Conservation (phyloP, 148 eudicot species). For the Diospyros lotus region DNA sequence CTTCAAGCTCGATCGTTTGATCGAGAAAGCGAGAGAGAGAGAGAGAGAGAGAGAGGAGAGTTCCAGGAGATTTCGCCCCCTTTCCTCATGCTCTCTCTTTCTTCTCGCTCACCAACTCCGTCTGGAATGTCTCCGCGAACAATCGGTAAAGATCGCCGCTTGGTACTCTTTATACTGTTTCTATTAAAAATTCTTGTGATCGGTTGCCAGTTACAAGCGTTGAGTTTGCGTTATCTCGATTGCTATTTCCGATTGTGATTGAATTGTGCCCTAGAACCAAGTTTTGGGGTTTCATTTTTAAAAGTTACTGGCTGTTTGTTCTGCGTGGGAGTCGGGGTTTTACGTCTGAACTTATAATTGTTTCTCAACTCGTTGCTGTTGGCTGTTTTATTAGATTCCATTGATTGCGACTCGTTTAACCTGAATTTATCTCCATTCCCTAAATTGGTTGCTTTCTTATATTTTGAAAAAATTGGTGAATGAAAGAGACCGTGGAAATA, state of each 20-base stretch:
- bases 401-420: no score
- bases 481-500: not conserved
- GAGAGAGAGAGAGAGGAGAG: no score
- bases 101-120: not conserved
- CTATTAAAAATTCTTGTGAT: not conserved
- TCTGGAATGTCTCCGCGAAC: not conserved
- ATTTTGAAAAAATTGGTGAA: not conserved
- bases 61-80: not conserved
- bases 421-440: not conserved
- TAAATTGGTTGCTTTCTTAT: not conserved
- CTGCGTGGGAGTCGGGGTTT: not conserved
- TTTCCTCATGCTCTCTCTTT: not conserved
- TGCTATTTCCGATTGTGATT: not conserved
- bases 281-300: not conserved
- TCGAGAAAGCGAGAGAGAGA: not conserved
- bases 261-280: not conserved
- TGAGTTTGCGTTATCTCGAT: not conserved
- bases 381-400: no score
- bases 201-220: not conserved
- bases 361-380: no score
- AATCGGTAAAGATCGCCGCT: slow-evolving; percentile 1
- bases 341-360: no score
- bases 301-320: not conserved
- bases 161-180: not conserved
- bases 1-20: not conserved